Percentiles rank a stretch among this genome's conserved stretches.
phyloP scores from a whole-genome alignment of 2,329 filamentous ascomycete species.

The Aspergillus phoenicis region DNA sequence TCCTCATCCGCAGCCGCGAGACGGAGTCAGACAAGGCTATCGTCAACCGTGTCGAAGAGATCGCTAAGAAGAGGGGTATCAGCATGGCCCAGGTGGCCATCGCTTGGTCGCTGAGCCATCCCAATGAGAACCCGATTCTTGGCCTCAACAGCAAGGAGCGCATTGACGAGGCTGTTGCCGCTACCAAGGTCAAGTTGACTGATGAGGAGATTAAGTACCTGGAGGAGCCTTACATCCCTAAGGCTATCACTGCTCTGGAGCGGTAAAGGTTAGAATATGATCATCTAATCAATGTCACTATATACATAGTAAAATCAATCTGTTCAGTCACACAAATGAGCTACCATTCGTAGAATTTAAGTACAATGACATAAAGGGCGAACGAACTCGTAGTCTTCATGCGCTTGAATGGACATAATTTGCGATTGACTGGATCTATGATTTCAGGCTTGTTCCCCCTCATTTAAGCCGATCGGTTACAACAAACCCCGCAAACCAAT shows the following conservation, averaged over 20 bases:
- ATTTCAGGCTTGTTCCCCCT: too few relatives aligned
- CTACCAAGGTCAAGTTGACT: constrained; percentile 51
- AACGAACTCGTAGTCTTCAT: too few relatives aligned
- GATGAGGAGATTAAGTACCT: constrained; percentile 63
- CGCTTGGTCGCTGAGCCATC: constrained; percentile 62
- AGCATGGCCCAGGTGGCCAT: constrained; percentile 67
- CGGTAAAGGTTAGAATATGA: constrained; percentile 21
- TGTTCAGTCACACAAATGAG: too few relatives aligned
- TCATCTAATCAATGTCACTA: not conserved
- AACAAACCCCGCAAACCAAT: too few relatives aligned
- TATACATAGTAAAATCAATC: too few relatives aligned
- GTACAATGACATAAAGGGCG: too few relatives aligned
- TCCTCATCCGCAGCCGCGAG: constrained; percentile 45
- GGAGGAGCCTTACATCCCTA: constrained; percentile 63
- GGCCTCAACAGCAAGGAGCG: constrained; percentile 61
- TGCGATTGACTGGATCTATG: too few relatives aligned
- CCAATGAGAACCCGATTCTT: constrained; percentile 61
- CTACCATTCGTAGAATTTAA: too few relatives aligned
- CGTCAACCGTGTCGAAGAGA: constrained; percentile 58
- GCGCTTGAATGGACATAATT: too few relatives aligned
- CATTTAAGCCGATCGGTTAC: too few relatives aligned
- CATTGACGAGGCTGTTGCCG: constrained; percentile 63
- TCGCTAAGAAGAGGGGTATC: constrained; percentile 59
- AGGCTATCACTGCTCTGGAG: constrained; percentile 38
- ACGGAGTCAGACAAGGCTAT: constrained; percentile 56